A percentile compares a stretch with the other conserved stretches of the same genome.
These are phyloP conservation scores for Acidiella bohemica DNA, from an alignment of 495 filamentous ascomycete genomes.

Conservation along the genomic window DNA sequence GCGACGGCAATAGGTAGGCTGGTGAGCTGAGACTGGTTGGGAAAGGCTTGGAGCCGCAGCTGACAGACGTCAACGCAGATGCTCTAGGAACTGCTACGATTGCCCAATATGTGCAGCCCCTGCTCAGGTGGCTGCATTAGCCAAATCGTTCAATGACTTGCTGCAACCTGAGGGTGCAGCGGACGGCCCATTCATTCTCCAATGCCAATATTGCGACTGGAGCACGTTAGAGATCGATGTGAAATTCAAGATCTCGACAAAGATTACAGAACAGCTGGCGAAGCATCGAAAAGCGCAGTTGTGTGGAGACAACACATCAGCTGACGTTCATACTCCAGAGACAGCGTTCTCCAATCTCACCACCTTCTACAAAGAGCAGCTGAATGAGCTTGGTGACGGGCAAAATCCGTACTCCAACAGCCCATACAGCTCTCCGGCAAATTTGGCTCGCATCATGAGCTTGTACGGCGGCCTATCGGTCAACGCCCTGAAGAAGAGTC, in stretches of 20 bases:
- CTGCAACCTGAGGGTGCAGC: background rate
- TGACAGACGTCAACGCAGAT: slow-evolving; percentile 40
- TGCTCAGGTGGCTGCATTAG: slow-evolving; percentile 48
- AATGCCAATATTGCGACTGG: slow-evolving; percentile 86
- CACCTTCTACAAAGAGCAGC: slow-evolving; percentile 42
- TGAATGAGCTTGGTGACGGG: slow-evolving; percentile 42
- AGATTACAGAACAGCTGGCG: slow-evolving; percentile 67
- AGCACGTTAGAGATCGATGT: slow-evolving; percentile 77
- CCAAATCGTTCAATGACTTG: background rate
- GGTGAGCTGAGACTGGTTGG: background rate
- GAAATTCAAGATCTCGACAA: slow-evolving; percentile 73
- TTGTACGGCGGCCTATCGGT: slow-evolving; percentile 60
- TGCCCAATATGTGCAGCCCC: slow-evolving; percentile 82
- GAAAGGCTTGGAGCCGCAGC: background rate
- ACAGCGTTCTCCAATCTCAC: slow-evolving; percentile 26
- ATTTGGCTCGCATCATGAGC: slow-evolving; percentile 78
- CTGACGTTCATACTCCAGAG: too few species aligned
- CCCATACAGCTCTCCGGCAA: slow-evolving; percentile 61
- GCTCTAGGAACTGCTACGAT: slow-evolving; percentile 85
- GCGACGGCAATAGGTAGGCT: slow-evolving; percentile 75
- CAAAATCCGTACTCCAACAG: slow-evolving; percentile 30
- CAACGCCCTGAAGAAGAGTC: slow-evolving; percentile 48
- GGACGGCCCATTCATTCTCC: slow-evolving; percentile 53
- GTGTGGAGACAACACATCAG: slow-evolving; percentile 5
- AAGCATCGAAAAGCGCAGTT: slow-evolving; percentile 25